Conservation (phyloP, 371 early-diverging fungal genomes). For the Mortierella sp. region DNA sequence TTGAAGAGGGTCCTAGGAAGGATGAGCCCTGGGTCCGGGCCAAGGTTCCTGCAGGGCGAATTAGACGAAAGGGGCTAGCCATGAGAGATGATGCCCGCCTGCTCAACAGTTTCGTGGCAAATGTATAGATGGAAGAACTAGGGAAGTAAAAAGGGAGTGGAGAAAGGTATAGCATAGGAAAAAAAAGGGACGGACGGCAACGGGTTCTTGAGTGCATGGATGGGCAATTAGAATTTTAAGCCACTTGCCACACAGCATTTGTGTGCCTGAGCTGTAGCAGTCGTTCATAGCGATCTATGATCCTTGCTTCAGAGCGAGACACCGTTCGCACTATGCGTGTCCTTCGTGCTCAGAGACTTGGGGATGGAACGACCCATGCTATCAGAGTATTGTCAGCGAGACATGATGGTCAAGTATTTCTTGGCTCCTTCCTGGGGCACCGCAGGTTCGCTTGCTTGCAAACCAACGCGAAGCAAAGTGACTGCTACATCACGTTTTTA, state of each 20-base stretch:
- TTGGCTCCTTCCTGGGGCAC: background rate
- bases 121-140: background rate
- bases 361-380: background rate
- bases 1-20: background rate
- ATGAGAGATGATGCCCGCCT: constrained; percentile 26
- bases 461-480: background rate
- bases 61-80: constrained; percentile 29
- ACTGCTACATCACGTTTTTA: constrained; percentile 5
- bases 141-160: background rate
- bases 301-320: background rate
- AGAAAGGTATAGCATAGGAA: background rate
- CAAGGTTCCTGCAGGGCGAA: constrained; percentile 27
- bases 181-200: background rate
- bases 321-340: too few species aligned
- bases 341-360: too few species aligned
- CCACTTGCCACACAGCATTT: background rate
- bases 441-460: background rate
- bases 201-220: background rate
- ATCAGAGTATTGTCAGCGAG: background rate
- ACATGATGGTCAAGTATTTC: background rate
- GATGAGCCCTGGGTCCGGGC: constrained; percentile 10
- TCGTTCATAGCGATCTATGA: background rate
- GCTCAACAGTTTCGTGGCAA: constrained; percentile 1
- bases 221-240: background rate
- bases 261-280: background rate